Percentiles rank a stretch among this genome's conserved stretches.
These are phyloP conservation scores for Russula compacta DNA, from an alignment of 768 basidiomycete genomes.

Conservation along the genomic window DNA sequence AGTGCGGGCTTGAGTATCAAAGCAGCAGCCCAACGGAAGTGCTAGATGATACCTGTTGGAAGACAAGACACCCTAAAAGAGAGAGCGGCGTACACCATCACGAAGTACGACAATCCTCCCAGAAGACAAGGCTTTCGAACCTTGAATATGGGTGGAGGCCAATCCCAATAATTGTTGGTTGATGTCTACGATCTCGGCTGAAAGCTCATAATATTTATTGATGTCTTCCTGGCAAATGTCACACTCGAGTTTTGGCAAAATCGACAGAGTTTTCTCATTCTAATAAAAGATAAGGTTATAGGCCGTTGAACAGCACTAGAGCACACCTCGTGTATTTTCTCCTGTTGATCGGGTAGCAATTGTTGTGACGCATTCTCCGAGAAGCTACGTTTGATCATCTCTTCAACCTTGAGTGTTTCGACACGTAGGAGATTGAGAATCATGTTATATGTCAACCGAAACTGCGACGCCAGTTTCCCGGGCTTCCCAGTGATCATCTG, in stretches of 20 bases:
- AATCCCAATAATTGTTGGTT: conserved; percentile 57
- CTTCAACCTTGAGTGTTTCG: conserved; percentile 91
- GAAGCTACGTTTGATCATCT: conserved; percentile 99
- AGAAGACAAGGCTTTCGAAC: conserved; percentile 52
- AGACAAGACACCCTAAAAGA: background rate
- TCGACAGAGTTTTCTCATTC: conserved; percentile 62
- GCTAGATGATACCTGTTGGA: conserved; percentile 37
- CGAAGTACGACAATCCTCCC: conserved; percentile 81
- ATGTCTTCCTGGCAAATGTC: conserved; percentile 65
- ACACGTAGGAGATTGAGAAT: conserved; percentile 94
- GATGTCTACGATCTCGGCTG: conserved; percentile 46
- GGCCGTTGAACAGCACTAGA: conserved; percentile 19
- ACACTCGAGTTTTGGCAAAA: conserved; percentile 59
- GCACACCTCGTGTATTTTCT: conserved; percentile 68
- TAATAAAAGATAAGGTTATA: conserved; percentile 26
- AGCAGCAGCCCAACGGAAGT: conserved; percentile 61
- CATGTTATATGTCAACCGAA: conserved; percentile 98
- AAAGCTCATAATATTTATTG: conserved; percentile 64
- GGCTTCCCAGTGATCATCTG: conserved; percentile 95
- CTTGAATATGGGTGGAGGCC: conserved; percentile 51
- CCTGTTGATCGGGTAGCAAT: conserved; percentile 87
- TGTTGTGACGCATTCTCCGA: conserved; percentile 96
- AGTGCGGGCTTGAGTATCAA: conserved; percentile 60
- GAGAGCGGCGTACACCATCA: conserved; percentile 54
- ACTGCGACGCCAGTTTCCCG: conserved; percentile 89